Evolutionary conservation across 139 green algal genomes (phyloP).

Genomic region (Desmodesmus armatus): DNA sequence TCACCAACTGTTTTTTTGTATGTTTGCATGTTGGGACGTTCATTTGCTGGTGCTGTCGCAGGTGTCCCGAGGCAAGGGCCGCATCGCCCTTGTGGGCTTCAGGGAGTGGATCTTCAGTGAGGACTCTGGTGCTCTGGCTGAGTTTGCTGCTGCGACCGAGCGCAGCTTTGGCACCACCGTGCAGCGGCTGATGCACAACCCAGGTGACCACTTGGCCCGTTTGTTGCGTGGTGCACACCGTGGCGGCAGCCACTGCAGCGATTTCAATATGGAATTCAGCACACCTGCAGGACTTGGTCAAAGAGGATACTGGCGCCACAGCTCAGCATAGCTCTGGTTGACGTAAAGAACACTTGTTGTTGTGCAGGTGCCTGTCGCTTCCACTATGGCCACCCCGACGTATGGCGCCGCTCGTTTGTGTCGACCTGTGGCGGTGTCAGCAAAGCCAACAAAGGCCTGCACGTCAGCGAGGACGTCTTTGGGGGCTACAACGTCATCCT

Average conservation of each 20-base stretch:
- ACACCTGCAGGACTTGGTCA: too few relatives aligned
- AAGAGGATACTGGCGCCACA: too few relatives aligned
- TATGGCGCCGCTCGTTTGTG: slow-evolving; percentile 66
- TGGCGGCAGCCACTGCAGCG: too few relatives aligned
- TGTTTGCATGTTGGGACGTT: too few relatives aligned
- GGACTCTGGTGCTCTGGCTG: slow-evolving; percentile 69
- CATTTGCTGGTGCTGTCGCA: too few relatives aligned
- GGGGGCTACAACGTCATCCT: slow-evolving; percentile 82
- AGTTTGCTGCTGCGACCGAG: slow-evolving; percentile 83
- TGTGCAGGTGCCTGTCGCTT: slow-evolving; percentile 67
- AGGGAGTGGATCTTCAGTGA: slow-evolving; percentile 66
- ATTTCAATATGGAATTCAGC: too few relatives aligned
- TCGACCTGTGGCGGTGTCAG: slow-evolving; percentile 33
- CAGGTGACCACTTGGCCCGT: too few relatives aligned
- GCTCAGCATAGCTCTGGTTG: too few relatives aligned
- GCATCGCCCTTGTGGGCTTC: slow-evolving; percentile 63
- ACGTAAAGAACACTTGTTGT: too few relatives aligned
- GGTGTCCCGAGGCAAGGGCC: slow-evolving; percentile 3
- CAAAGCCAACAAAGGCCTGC: slow-evolving; percentile 59
- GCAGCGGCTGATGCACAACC: slow-evolving; percentile 81
- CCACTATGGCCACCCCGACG: slow-evolving; percentile 95
- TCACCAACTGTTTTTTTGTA: too few relatives aligned
- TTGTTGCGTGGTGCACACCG: too few relatives aligned
- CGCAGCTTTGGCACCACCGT: slow-evolving; percentile 88
- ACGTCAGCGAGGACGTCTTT: slow-evolving; percentile 77